A percentile compares a stretch with the other conserved stretches of the same genome.
Conservation (phyloP, 257 asterid species). For the Fraxinus anomala region DNA sequence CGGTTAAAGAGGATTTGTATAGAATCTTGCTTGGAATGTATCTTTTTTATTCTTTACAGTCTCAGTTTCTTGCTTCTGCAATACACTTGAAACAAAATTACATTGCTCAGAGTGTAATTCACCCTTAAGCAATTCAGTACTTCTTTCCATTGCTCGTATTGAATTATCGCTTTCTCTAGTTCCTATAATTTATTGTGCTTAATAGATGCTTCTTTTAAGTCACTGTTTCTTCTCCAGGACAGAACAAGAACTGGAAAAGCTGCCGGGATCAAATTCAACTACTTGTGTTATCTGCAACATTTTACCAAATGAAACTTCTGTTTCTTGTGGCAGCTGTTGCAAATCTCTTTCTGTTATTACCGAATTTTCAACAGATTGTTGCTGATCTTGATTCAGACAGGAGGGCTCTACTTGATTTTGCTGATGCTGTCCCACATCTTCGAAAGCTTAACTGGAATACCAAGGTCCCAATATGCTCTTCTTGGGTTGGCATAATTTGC, state of each 20-base stretch:
- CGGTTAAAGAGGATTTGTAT: neutral
- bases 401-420: conserved; percentile 66
- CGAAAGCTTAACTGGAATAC: conserved; percentile 74
- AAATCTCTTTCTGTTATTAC: conserved; percentile 34
- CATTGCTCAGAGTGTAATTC: neutral
- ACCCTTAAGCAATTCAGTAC: too few relatives aligned
- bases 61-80: conserved; percentile 1
- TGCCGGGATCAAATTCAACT: conserved; percentile 9
- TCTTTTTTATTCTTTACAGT: neutral
- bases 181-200: neutral
- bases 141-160: too few relatives aligned
- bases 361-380: conserved; percentile 26
- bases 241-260: conserved; percentile 11
- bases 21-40: neutral
- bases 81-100: neutral
- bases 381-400: conserved; percentile 66
- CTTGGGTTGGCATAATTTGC: conserved; percentile 86
- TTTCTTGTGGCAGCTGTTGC: conserved; percentile 33
- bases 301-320: conserved; percentile 45
- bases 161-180: neutral
- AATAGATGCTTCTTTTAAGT: conserved; percentile 6
- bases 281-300: conserved; percentile 12
- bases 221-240: conserved; percentile 11
- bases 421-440: conserved; percentile 59
- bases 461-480: conserved; percentile 45